Base-by-base conservation (phyloP, 345 rosid species). In the Trapa incisa region DNA sequence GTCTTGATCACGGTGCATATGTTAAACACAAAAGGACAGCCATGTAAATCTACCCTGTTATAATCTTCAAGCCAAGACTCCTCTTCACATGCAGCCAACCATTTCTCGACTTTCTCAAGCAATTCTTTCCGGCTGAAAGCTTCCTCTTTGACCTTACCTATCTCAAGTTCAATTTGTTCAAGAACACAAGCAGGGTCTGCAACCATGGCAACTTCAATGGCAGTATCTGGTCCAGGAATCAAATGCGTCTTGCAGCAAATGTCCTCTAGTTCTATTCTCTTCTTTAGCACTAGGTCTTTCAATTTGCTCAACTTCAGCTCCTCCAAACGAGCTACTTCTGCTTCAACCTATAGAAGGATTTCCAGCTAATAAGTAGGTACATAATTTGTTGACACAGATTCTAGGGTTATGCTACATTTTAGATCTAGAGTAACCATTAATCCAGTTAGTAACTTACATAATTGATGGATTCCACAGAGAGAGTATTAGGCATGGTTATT, bases 31-130 rank as follows among this genome's bases (percentile, higher is more conserved):
- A 41, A 41, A 41, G 58, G 65, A 70, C 52, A 41, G 38, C 50
- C 9, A 61, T 32, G 58, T 72, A 67, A 68, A 68, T 82, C 65
- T 64, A 94, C 99, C 86, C 92, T 86, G 75, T 91, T 91, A 68
- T 95, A 91, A 75, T 95, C 98, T 75, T 95, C 99, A 64, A 95
- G 98, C 99, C 99, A 95, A 41, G 89, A 80, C 75, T 95, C 99
- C 75, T 95, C 98, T 45, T 95, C 98, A 66, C 99, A 89, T 33
- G 98, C 96, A 62, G 73, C 80, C 76, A 85, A 72, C 99, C 99
- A 95, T 79, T 89, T 95, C 81, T 95, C 99, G 13, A 91, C 88
- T 83, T 78, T 91, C 72, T 95, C 99, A 48, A 95, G 96, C 68
- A 95, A 76, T 64, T 95, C 99, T 68, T 87, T 91, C 76, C 97